Percentiles rank a stretch among this genome's conserved stretches.
Conservation (phyloP, 192 early-diverging fungal genomes). For the Podila epicladia region DNA sequence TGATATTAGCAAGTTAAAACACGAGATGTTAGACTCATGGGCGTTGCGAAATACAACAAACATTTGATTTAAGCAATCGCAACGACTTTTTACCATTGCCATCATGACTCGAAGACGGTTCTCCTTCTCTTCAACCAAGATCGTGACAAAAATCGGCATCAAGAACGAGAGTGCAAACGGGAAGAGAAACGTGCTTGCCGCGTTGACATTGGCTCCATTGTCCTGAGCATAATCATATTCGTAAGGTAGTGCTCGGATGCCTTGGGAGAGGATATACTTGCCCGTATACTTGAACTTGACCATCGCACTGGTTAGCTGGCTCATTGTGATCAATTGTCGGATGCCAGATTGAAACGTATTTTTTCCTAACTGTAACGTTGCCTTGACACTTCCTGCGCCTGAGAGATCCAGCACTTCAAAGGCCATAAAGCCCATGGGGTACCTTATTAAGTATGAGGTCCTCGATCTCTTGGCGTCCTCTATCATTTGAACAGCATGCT, state of each 20-base stretch:
- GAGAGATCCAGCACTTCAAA: slow-evolving; percentile 8
- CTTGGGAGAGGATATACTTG: slow-evolving; percentile 26
- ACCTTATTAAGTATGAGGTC: too few relatives aligned
- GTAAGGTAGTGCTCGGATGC: slow-evolving; percentile 21
- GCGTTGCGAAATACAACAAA: too few relatives aligned
- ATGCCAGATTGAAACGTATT: not conserved
- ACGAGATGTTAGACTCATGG: too few relatives aligned
- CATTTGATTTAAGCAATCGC: not conserved
- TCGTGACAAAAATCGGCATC: slow-evolving; percentile 34
- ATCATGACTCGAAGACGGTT: slow-evolving; percentile 44
- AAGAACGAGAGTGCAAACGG: slow-evolving; percentile 44
- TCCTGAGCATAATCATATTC: not conserved
- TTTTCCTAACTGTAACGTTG: slow-evolving; percentile 17
- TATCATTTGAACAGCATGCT: not conserved
- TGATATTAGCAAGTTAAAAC: too few relatives aligned
- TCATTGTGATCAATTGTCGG: slow-evolving; percentile 28
- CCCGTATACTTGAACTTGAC: slow-evolving; percentile 29
- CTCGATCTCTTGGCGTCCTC: too few relatives aligned
- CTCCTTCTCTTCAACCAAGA: slow-evolving; percentile 44
- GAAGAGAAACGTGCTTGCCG: slow-evolving; percentile 14
- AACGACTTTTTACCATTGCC: slow-evolving; percentile 27
- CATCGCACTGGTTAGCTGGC: slow-evolving; percentile 21
- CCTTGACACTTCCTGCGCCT: slow-evolving; percentile 1
- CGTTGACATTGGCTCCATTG: not conserved
- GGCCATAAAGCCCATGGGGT: slow-evolving; percentile 5